Conservation (phyloP, 129 eudicot genomes). For the Flaveria robusta region DNA sequence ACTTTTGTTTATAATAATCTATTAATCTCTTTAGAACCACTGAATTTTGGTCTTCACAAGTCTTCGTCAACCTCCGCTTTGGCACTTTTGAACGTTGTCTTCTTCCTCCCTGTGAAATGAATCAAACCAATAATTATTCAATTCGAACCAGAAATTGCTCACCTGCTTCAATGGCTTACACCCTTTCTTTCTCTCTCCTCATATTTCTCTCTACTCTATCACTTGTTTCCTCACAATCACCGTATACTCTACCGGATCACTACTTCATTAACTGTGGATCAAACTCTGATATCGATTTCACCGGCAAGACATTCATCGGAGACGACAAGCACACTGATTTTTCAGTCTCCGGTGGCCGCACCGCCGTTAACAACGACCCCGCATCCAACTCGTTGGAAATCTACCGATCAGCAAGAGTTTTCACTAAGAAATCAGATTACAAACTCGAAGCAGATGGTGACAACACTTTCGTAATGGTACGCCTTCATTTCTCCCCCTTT, state of each 20-base stretch:
- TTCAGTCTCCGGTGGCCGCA: conserved; percentile 28
- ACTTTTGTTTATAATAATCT: neutral
- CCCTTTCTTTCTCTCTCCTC: conserved; percentile 21
- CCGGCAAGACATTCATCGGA: conserved; percentile 38
- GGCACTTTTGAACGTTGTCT: neutral
- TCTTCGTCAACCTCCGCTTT: conserved; percentile 31
- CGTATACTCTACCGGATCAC: conserved; percentile 32
- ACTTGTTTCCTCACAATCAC: conserved; percentile 16
- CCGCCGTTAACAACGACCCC: neutral
- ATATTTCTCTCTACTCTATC: conserved; percentile 21
- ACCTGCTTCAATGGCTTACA: conserved; percentile 24
- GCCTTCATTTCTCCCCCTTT: conserved; percentile 63
- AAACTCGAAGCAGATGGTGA: conserved; percentile 26
- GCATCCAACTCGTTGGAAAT: conserved; percentile 4
- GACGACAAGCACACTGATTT: conserved; percentile 38
- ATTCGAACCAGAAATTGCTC: neutral
- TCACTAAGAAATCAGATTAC: conserved; percentile 40
- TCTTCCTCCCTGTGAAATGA: conserved; percentile 18
- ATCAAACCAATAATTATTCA: conserved; percentile 22
- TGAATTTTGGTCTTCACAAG: neutral
- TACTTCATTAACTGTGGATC: conserved; percentile 89
- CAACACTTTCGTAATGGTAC: conserved; percentile 60
- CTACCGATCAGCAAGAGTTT: conserved; percentile 55
- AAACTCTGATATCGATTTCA: conserved; percentile 14
- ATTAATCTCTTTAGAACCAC: conserved; percentile 14